These are phyloP conservation scores for Candida arabinofermentans DNA, from an alignment of 805 yeast species.

Conservation along the genomic window DNA sequence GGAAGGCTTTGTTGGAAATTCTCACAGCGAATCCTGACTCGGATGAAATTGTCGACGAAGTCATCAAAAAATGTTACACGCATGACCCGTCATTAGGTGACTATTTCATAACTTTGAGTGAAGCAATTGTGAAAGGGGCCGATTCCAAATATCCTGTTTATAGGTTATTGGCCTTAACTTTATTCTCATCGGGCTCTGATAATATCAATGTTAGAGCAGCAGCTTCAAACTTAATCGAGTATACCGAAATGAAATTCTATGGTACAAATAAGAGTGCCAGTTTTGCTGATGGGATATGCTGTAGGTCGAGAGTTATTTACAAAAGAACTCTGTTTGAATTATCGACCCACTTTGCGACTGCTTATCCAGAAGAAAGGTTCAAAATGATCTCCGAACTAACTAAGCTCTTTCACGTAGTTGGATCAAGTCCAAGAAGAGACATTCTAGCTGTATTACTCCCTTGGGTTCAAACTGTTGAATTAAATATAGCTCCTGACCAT, in stretches of 20 bases:
- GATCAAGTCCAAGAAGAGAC: conserved; percentile 63
- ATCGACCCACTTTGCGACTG: conserved; percentile 65
- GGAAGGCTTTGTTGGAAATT: conserved; percentile 65
- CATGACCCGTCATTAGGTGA: conserved; percentile 54
- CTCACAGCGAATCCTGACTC: conserved; percentile 56
- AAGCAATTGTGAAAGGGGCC: conserved; percentile 50
- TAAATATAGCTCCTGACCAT: conserved; percentile 36
- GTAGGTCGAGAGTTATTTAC: conserved; percentile 76
- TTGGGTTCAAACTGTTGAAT: conserved; percentile 84
- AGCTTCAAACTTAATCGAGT: conserved; percentile 68
- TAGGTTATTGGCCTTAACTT: conserved; percentile 69
- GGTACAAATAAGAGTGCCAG: conserved; percentile 50
- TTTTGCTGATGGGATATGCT: conserved; percentile 67
- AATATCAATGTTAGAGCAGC: conserved; percentile 61
- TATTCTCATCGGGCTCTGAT: conserved; percentile 76
- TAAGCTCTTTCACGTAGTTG: conserved; percentile 59
- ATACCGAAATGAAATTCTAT: conserved; percentile 58
- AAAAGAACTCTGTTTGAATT: conserved; percentile 81
- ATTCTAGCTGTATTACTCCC: conserved; percentile 78
- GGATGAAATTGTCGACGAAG: conserved; percentile 49
- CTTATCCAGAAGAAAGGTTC: conserved; percentile 56
- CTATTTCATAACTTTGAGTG: conserved; percentile 70
- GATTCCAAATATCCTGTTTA: conserved; percentile 50
- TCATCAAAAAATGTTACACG: conserved; percentile 68
- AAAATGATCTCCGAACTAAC: conserved; percentile 69